Conservation (phyloP, 208 protist genomes). For the Vickermania spadyakhi region DNA sequence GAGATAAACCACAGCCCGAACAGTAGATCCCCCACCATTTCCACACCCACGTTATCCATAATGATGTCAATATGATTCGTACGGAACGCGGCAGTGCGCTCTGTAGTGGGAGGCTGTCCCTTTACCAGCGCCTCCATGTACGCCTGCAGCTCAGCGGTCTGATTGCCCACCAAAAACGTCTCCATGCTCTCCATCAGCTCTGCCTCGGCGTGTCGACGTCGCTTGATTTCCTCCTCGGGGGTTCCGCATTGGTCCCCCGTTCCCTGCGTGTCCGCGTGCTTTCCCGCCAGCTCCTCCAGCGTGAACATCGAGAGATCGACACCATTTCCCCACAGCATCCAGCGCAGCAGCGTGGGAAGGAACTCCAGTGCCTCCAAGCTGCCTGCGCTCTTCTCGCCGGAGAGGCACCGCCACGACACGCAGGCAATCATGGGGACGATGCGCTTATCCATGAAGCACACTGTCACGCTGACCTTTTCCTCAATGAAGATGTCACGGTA, state of each 20-base stretch:
- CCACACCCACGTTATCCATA: slow-evolving; percentile 84
- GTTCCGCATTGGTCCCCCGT: neutral
- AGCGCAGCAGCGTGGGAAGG: slow-evolving; percentile 47
- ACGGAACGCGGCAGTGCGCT: neutral
- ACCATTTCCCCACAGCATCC: slow-evolving; percentile 85
- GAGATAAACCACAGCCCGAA: slow-evolving; percentile 67
- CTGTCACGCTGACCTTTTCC: slow-evolving; percentile 62
- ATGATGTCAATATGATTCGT: slow-evolving; percentile 62
- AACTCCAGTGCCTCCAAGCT: slow-evolving; percentile 30
- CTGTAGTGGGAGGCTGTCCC: slow-evolving; percentile 4
- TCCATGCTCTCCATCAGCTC: slow-evolving; percentile 25
- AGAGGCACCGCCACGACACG: slow-evolving; percentile 34
- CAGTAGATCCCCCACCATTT: slow-evolving; percentile 67
- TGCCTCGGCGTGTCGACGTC: slow-evolving; percentile 26
- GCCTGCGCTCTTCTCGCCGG: too few species aligned
- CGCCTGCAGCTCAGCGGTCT: slow-evolving; percentile 23
- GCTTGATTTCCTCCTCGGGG: slow-evolving; percentile 3
- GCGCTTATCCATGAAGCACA: slow-evolving; percentile 42
- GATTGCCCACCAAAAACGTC: slow-evolving; percentile 52
- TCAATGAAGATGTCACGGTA: slow-evolving; percentile 69
- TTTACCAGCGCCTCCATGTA: slow-evolving; percentile 29
- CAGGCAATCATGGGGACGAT: slow-evolving; percentile 76
- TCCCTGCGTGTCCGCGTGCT: neutral
- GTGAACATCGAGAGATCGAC: slow-evolving; percentile 86
- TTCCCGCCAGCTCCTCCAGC: slow-evolving; percentile 45